These are phyloP conservation scores for Pyrenochaeta sp. DNA, from an alignment of 2,329 filamentous ascomycete genomes.

Conservation along the genomic window DNA sequence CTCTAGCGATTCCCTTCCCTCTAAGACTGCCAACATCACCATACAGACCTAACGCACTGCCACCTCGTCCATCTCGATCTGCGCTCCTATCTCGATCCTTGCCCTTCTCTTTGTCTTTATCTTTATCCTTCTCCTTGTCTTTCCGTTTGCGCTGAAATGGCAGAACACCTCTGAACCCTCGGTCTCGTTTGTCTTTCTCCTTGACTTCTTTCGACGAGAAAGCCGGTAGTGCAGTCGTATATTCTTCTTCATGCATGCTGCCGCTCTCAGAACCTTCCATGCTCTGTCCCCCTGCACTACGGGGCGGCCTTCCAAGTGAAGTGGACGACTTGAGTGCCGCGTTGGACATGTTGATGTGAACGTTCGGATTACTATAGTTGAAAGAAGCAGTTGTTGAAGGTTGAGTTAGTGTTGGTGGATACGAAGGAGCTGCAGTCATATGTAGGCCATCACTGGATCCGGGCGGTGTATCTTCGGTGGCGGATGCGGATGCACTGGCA, in stretches of 20 bases:
- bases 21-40: slow-evolving; percentile 5
- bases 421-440: slow-evolving; percentile 42
- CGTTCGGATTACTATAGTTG: slow-evolving; percentile 15
- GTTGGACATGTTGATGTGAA: slow-evolving; percentile 27
- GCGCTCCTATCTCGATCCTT: slow-evolving; percentile 29
- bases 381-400: slow-evolving; percentile 30
- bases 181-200: slow-evolving; percentile 49
- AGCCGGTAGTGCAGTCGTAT: slow-evolving; percentile 47
- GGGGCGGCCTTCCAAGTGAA: slow-evolving; percentile 33
- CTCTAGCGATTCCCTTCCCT: slow-evolving; percentile 7
- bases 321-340: slow-evolving; percentile 27
- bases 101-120: slow-evolving; percentile 22
- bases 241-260: slow-evolving; percentile 47
- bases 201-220: slow-evolving; percentile 45
- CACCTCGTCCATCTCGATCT: slow-evolving; percentile 22
- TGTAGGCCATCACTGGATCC: slow-evolving; percentile 48
- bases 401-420: slow-evolving; percentile 38
- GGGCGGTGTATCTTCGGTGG: slow-evolving; percentile 47
- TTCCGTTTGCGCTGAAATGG: slow-evolving; percentile 49
- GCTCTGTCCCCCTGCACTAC: slow-evolving; percentile 34
- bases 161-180: slow-evolving; percentile 50
- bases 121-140: slow-evolving; percentile 22
- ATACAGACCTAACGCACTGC: slow-evolving; percentile 33
- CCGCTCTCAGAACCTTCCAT: slow-evolving; percentile 48
- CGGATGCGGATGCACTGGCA: slow-evolving; percentile 41